Evolutionary conservation across 805 yeast genomes (phyloP).

Genomic region (Pichia exigua): DNA sequence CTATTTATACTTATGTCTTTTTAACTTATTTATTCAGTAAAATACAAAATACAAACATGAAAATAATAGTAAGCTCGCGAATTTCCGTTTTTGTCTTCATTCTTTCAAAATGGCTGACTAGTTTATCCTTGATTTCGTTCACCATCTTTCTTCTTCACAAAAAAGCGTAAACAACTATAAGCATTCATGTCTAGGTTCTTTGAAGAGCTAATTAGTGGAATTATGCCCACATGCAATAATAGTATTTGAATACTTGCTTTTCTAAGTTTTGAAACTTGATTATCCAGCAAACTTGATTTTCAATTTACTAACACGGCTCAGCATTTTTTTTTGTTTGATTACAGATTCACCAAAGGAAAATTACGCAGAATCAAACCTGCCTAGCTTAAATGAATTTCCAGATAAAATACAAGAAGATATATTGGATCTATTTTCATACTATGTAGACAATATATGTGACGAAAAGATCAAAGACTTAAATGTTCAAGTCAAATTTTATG

Average conservation of each 20-base stretch:
- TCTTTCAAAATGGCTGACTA: neutral
- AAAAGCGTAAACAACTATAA: too few relatives aligned
- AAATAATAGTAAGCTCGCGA: neutral
- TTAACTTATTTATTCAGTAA: neutral
- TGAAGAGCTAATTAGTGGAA: neutral
- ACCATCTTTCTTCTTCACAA: too few relatives aligned
- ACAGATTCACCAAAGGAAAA: neutral
- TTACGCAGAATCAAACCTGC: neutral
- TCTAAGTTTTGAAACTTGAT: too few relatives aligned
- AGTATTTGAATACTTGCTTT: neutral
- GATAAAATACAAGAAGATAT: neutral
- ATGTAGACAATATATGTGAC: conserved; percentile 13
- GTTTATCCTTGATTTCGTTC: neutral
- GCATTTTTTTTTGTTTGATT: neutral
- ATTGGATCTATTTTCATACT: conserved; percentile 3
- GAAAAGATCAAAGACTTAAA: conserved; percentile 13
- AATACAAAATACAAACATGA: neutral
- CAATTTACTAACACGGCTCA: conserved; percentile 9
- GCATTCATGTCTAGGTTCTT: neutral
- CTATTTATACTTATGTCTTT: neutral
- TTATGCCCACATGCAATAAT: neutral
- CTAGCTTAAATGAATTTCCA: neutral
- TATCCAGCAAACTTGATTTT: too few relatives aligned
- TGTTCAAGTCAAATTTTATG: conserved; percentile 11
- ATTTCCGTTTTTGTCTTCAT: neutral